A percentile compares a stretch with the other conserved stretches of the same genome.
Evolutionary conservation across 2,329 filamentous ascomycete species (phyloP).

Genomic region (Biscogniauxia marginata): DNA sequence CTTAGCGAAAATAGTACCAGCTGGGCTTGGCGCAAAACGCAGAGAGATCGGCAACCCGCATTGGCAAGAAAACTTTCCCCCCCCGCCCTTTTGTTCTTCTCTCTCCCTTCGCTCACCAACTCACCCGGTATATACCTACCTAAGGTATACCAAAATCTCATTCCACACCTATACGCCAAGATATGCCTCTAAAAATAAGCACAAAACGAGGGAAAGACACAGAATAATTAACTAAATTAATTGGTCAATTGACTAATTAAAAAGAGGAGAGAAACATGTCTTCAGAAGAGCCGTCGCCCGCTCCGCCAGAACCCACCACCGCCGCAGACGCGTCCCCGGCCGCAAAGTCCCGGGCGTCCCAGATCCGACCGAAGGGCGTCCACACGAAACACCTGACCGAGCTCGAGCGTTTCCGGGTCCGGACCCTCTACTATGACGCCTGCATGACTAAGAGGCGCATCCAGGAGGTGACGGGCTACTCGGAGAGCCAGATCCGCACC

Average conservation of each 20-base stretch:
- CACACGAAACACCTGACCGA: conserved; percentile 31
- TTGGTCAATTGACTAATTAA: too few species aligned
- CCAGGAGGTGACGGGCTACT: conserved; percentile 28
- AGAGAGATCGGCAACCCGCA: conserved; percentile 7
- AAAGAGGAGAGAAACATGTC: conserved; percentile 2
- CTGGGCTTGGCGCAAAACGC: background rate
- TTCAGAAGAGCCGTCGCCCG: conserved; percentile 1
- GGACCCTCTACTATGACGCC: conserved; percentile 31
- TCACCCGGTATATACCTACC: too few species aligned
- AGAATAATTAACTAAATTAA: too few species aligned
- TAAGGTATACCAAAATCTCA: too few species aligned
- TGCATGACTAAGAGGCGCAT: conserved; percentile 25
- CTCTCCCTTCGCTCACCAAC: background rate
- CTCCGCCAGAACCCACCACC: background rate
- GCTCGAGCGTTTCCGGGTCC: conserved; percentile 28
- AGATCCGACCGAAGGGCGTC: conserved; percentile 22
- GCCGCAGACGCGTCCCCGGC: background rate
- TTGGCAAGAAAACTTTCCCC: conserved; percentile 25
- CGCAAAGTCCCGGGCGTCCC: background rate
- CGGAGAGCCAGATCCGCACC: conserved; percentile 28
- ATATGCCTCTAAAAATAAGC: too few species aligned
- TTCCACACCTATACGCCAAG: too few species aligned
- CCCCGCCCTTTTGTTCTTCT: background rate
- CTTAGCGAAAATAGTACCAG: conserved; percentile 1
- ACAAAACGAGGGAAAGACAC: too few species aligned